A percentile compares a stretch with the other conserved stretches of the same genome.
Conservation (phyloP, 208 protist genomes). For the Leishmania guyanensis region DNA sequence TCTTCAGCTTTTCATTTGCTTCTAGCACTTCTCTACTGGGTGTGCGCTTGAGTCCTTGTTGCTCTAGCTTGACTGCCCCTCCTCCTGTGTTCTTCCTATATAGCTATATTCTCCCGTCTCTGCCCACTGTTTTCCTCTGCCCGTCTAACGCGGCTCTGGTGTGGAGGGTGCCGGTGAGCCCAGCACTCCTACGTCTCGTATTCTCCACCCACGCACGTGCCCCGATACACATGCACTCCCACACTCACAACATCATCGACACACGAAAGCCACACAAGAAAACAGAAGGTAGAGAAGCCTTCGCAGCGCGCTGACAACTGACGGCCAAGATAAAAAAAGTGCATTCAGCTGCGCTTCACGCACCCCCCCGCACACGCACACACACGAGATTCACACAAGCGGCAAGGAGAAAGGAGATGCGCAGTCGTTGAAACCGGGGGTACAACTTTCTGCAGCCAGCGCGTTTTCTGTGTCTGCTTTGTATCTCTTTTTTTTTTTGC, state of each 20-base stretch:
- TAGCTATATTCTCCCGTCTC: not conserved
- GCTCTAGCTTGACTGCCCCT: not conserved
- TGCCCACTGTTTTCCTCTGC: not conserved
- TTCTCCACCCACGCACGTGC: not conserved
- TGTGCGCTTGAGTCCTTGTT: not conserved
- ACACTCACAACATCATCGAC: not conserved
- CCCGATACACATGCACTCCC: not conserved
- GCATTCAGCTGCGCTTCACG: too few species aligned
- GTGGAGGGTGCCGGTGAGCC: not conserved
- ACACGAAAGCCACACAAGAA: not conserved
- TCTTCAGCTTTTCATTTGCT: not conserved
- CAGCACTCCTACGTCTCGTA: not conserved
- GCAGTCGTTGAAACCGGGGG: too few species aligned
- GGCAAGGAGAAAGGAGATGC: too few species aligned
- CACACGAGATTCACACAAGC: too few species aligned
- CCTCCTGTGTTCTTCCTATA: not conserved
- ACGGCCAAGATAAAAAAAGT: too few species aligned
- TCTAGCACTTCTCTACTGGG: not conserved
- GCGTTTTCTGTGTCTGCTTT: too few species aligned
- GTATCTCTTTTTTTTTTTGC: not conserved
- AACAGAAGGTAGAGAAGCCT: not conserved
- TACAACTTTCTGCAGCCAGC: too few species aligned
- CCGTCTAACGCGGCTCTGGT: not conserved
- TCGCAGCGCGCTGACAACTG: not conserved
- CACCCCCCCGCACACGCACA: too few species aligned